Conservation (phyloP, 2,329 filamentous ascomycete species). For the Colletotrichum sp. region DNA sequence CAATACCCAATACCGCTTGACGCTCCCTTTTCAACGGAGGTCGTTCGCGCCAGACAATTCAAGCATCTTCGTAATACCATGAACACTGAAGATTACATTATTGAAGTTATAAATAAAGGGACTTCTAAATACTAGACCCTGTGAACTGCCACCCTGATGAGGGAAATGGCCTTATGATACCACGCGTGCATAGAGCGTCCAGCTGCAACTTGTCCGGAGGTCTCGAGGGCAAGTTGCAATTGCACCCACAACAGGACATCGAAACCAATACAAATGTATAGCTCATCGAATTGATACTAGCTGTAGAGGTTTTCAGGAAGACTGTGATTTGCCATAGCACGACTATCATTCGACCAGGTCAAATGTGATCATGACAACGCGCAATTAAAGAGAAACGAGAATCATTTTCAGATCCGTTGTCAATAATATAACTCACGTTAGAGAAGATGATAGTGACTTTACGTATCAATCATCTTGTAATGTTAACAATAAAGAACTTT, state of each 20-base stretch:
- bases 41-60: background rate
- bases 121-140: background rate
- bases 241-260: accelerated
- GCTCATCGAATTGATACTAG: background rate
- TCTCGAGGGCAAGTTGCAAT: background rate
- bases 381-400: background rate
- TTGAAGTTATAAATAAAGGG: accelerated
- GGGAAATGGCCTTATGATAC: accelerated
- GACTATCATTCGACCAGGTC: background rate
- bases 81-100: background rate
- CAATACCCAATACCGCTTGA: background rate
- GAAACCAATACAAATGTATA: background rate
- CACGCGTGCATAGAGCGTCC: accelerated
- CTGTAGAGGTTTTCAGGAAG: background rate
- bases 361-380: background rate
- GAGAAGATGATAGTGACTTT: no score
- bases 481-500: no score
- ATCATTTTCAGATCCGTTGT: background rate
- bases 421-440: no score
- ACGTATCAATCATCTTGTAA: no score
- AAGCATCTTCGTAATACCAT: background rate
- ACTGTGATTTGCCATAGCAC: background rate
- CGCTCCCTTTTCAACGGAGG: accelerated
- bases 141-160: background rate
- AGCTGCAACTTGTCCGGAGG: accelerated